Evolutionary conservation across 2,329 filamentous ascomycete species (phyloP), one percentile per base, ranked within the genome.

Genomic region (Cordyceps fumosorosea): DNA sequence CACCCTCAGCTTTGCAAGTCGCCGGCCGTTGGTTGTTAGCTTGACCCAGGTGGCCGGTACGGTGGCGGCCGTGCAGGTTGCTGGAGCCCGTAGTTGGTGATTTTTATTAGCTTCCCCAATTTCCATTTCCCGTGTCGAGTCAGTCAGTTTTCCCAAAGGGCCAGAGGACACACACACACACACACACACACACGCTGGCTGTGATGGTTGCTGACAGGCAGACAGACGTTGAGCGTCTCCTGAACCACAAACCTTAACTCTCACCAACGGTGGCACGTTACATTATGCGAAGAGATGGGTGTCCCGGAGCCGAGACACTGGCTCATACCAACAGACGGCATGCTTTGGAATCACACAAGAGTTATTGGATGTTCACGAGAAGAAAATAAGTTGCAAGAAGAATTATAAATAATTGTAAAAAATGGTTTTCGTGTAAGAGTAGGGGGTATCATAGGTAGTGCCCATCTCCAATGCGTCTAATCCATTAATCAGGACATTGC

Each of bases 401-500:
- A 11, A 26, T 1, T 26, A 40, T n/a, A 40, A 40, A 45, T 16
- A 40, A 50, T 32, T 50, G 10, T 26, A n/a, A 37, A 22, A 20
- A 26, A 50, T 18, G 40, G 22, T n/a, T 29, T 34, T 58, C 29
- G 50, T 51, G 5, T 40, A 58, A 42, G 45, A 26, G 40, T 16
- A 48, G 40, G 57, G 56, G 56, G 56, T 60, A 60, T 60, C 45
- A 60, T 52, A 37, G 48, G 29, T 60, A n/a, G n/a, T n/a, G n/a
- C 56, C 48, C 37, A 53, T 45, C 57, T 53, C 34, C 34, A 42
- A 20, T 53, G 20, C 37, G 26, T 60, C 12, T 45, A 32, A 5
- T 40, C 52, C 29, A 29, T 29, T 29, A 7, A 47, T 24, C 12
- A 18, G 37, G 24, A 12, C 20, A 24, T 12, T 7, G 32, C 18